phyloP scores from a whole-genome alignment of 768 basidiomycete genomes.

The Symmetrospora coprosmae region DNA sequence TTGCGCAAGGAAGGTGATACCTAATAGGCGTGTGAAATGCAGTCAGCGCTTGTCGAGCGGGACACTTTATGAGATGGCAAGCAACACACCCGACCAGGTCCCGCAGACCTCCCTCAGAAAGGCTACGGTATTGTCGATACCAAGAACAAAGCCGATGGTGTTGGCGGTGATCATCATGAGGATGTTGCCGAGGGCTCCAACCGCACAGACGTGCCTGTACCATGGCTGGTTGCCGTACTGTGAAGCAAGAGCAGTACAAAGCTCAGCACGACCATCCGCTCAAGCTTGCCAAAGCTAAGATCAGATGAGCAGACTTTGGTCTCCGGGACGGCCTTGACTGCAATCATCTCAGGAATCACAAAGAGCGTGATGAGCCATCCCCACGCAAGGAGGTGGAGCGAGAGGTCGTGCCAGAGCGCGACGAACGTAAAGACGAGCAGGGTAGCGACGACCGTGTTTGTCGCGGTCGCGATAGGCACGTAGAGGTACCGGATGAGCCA shows the following conservation, averaged over 20 bases:
- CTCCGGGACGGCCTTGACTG: slow-evolving; percentile 48
- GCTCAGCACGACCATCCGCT: neutral
- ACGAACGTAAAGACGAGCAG: slow-evolving; percentile 84
- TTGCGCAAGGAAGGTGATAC: slow-evolving; percentile 50
- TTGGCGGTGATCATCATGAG: slow-evolving; percentile 84
- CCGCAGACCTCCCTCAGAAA: slow-evolving; percentile 52
- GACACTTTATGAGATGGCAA: neutral
- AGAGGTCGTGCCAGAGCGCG: slow-evolving; percentile 92
- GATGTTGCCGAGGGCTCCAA: slow-evolving; percentile 70
- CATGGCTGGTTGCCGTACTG: slow-evolving; percentile 57
- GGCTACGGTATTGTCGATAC: slow-evolving; percentile 60
- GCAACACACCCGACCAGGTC: slow-evolving; percentile 53
- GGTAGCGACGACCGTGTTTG: slow-evolving; percentile 49
- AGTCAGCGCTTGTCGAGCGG: neutral
- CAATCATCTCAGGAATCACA: slow-evolving; percentile 68
- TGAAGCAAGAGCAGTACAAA: neutral
- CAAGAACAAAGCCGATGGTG: slow-evolving; percentile 85
- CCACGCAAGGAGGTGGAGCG: slow-evolving; percentile 76
- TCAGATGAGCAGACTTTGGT: slow-evolving; percentile 46
- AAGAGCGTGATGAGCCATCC: slow-evolving; percentile 90
- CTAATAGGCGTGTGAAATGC: slow-evolving; percentile 38
- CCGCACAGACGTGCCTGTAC: slow-evolving; percentile 73
- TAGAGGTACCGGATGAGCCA: slow-evolving; percentile 96
- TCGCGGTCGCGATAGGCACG: slow-evolving; percentile 69
- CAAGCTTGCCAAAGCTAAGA: neutral